Evolutionary conservation across 2,329 filamentous ascomycete genomes (phyloP), one percentile per base, ranked within the genome.

Genomic region (Aspergillus brunneoviolaceus): DNA sequence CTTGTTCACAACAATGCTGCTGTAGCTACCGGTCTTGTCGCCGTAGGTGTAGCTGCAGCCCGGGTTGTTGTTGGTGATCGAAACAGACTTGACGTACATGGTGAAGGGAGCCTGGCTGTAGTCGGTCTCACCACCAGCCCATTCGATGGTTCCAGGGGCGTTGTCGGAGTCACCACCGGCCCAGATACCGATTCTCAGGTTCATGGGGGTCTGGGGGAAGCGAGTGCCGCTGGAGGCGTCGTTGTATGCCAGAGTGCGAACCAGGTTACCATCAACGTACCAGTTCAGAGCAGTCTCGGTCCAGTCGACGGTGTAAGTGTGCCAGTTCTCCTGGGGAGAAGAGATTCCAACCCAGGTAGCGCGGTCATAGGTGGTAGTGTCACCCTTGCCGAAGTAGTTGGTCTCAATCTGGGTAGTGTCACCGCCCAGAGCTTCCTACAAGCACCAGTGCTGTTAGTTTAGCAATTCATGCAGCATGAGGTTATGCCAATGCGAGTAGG

Each of bases 301-400:
- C 89, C 89, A 92, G 74, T 89, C 84, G 60, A 91, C 60, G 50
- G 75, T 62, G 70, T 81, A 81, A 31, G 77, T 81, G 69, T 80
- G 76, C 69, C 76, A 79, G 39, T 63, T 64, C 27, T 72, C 70
- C 65, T 80, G 77, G 59, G 89, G 94, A 70, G 83, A 77, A 64
- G 80, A 68, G 70, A 88, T 80, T 2, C 85, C 77, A 75, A 93
- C 89, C 74, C 91, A 92, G 60, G 90, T 89, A 62, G 89, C 93
- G 60, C 94, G 89, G 78, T 96, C 91, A 80, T 95, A 96, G 12
- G 85, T 85, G 4, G 71, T 67, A 0, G 90, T 92, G 68, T 91
- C 84, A 58, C 94, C 95, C 79, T 98, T 97, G 76, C 93, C 92
- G 69, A 98, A 99, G 80, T 96, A 99, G 79, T 99, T 98, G 70